Evolutionary conservation across 2,329 filamentous ascomycete genomes (phyloP), one percentile per base, ranked within the genome.

Genomic region (Alternaria brassicicola): DNA sequence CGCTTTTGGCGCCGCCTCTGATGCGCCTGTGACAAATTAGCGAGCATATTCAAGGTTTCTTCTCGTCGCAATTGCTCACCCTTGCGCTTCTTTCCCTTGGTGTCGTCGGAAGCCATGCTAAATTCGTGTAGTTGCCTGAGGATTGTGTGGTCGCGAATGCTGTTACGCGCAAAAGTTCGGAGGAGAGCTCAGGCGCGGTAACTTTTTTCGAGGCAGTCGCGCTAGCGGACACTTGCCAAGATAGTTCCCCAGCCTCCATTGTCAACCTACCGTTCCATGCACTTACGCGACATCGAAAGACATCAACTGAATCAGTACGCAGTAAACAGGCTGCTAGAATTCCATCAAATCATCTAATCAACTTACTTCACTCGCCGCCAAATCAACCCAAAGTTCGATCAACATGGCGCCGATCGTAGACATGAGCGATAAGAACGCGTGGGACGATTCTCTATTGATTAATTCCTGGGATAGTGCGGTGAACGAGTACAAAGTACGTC

Each of bases 1-100:
- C 43, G 76, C 69, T 54, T 75, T 76, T 39, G 74, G 74, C 25
- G 71, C 69, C 25, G 72, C 45, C 28, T 76, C 73, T 25, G 68
- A 45, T 45, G 73, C 74, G 71, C 69, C 75, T 78, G 61, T 7
- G 67, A 43, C 46, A 59, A 26, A 43, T 68, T 57, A 61, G 63
- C 46, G n/a, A 23, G 12, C 3, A 63, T 62, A 35, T 21, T 8
- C 47, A 28, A 23, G 12, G 55, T 49, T 59, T 25, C 2, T 26
- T 15, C 31, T 30, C 12, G 6, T 47, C 10, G 39, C 25, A n/a
- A 46, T 9, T 1, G 35, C 70, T 38, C 74, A 83, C 83, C 80
- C 70, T 84, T 85, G 76, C 82, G 81, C 81, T 86, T 86, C 72
- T 83, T 86, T 38, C 77, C 78, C 66, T 83, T 84, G 64, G 78